A percentile compares a stretch with the other conserved stretches of the same genome.
These are phyloP conservation scores for Colletotrichum sp. DNA, from an alignment of 2,329 filamentous ascomycete species.

Conservation along the genomic window DNA sequence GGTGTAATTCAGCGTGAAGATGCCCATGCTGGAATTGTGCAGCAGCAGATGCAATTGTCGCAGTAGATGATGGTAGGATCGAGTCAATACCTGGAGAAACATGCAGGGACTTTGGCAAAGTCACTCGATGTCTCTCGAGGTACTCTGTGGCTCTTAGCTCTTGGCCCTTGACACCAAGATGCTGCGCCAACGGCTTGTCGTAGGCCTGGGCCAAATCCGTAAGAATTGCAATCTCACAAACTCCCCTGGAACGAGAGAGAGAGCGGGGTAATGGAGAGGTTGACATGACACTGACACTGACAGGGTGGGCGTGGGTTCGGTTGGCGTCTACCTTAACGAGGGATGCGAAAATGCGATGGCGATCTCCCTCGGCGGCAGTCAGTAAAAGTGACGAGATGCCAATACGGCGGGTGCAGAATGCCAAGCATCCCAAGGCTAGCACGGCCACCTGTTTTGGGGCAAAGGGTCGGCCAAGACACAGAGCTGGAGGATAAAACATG, in stretches of 20 bases:
- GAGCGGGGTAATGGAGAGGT: not conserved
- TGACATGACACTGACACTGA: not conserved
- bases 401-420: not conserved
- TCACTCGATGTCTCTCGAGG: not conserved
- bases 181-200: not conserved
- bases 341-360: not conserved
- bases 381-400: not conserved
- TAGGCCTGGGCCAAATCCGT: not conserved
- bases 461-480: not conserved
- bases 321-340: not conserved
- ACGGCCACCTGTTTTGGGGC: not conserved
- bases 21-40: not conserved
- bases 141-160: not conserved
- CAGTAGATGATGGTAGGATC: not conserved
- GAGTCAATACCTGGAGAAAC: not conserved
- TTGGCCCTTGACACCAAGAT: not conserved
- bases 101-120: conserved; percentile 1
- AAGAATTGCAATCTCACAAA: not conserved
- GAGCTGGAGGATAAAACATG: not conserved
- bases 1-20: not conserved
- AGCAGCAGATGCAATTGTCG: not conserved
- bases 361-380: not conserved
- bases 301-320: not conserved
- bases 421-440: conserved; percentile 10
- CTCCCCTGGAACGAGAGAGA: not conserved